Evolutionary conservation across 352 stramenopile genomes (phyloP).

Genomic region (Globisporangium iwayamae): DNA sequence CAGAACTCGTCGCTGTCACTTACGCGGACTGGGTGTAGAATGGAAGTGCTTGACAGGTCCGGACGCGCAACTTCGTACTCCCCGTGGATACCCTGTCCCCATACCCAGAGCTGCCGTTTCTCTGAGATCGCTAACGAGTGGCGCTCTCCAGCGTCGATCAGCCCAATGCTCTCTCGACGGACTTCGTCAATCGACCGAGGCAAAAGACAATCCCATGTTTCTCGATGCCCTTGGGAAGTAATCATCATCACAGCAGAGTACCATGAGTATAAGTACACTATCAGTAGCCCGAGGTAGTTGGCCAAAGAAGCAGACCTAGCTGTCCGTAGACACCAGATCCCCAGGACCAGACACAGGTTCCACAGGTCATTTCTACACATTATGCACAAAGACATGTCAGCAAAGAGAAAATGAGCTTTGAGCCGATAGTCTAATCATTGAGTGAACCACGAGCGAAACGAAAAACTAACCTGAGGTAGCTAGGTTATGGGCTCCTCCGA

Average conservation of each 20-base stretch:
- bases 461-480: conserved; percentile 46
- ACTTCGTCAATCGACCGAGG: conserved; percentile 71
- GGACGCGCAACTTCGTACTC: conserved; percentile 34
- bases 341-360: conserved; percentile 74
- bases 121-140: conserved; percentile 76
- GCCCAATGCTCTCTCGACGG: conserved; percentile 45
- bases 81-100: conserved; percentile 68
- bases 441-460: background rate
- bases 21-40: conserved; percentile 56
- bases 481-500: conserved; percentile 63
- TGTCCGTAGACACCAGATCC: conserved; percentile 58
- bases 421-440: background rate
- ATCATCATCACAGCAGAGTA: background rate
- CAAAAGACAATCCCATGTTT: conserved; percentile 63
- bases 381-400: background rate
- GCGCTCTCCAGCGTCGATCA: conserved; percentile 58
- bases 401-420: background rate
- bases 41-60: conserved; percentile 42
- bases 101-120: conserved; percentile 57
- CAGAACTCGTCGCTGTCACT: background rate
- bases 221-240: conserved; percentile 43
- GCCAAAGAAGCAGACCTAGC: conserved; percentile 31
- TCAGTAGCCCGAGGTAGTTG: no score
- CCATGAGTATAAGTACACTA: background rate
- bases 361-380: conserved; percentile 43